Evolutionary conservation across 768 basidiomycete species (phyloP).

Genomic region (Trametes gibbosa): DNA sequence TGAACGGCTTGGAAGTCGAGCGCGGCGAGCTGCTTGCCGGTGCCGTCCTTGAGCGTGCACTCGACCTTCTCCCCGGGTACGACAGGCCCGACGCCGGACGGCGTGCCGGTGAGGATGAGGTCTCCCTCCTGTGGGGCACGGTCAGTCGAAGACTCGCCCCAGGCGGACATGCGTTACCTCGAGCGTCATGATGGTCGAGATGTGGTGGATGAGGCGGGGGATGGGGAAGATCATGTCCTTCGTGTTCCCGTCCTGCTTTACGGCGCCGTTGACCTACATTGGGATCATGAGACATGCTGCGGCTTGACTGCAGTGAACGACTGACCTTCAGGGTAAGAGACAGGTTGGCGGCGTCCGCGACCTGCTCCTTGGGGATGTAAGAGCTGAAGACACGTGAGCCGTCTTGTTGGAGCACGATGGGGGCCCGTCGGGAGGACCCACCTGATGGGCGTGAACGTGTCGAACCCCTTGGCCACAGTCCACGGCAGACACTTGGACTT

Average conservation of each 20-base stretch:
- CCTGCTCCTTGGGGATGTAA: slow-evolving; percentile 74
- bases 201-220: slow-evolving; percentile 81
- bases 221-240: slow-evolving; percentile 92
- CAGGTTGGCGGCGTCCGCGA: slow-evolving; percentile 75
- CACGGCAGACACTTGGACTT: slow-evolving; percentile 96
- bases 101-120: slow-evolving; percentile 89
- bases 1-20: slow-evolving; percentile 65
- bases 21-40: slow-evolving; percentile 53
- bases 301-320: no score
- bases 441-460: slow-evolving; percentile 94
- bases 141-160: not conserved
- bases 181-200: slow-evolving; percentile 96
- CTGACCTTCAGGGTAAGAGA: slow-evolving; percentile 70
- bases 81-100: slow-evolving; percentile 84
- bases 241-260: slow-evolving; percentile 85
- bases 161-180: slow-evolving; percentile 49
- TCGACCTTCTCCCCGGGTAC: slow-evolving; percentile 73
- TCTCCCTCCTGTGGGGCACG: slow-evolving; percentile 72
- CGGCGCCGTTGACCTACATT: slow-evolving; percentile 72
- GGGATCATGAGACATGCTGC: no score
- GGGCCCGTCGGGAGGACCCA: slow-evolving; percentile 31
- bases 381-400: slow-evolving; percentile 39
- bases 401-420: not conserved
- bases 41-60: slow-evolving; percentile 60
- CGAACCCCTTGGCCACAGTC: slow-evolving; percentile 96